Base-by-base conservation (phyloP, 2,329 filamentous ascomycete species). In the Lojkania enalia region DNA sequence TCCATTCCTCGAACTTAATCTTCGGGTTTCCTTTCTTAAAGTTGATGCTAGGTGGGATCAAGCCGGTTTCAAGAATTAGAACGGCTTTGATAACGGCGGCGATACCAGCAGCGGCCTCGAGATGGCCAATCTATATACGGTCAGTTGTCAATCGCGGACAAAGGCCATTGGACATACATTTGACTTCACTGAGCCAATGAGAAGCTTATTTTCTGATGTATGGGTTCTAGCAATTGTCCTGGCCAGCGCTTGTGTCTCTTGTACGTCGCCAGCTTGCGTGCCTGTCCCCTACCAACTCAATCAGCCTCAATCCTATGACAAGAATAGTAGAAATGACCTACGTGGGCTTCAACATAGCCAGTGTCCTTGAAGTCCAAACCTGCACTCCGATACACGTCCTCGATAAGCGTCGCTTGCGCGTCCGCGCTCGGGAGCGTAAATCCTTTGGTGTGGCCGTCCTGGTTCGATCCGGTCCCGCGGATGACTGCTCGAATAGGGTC, bases 121-220 rank as follows among this genome's bases (percentile, higher is more conserved):
- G 20, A 39, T 61, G 58, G 9, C 58, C 58, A 14, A 61, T 2
- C 48, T 46, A 33, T 60, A 54, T 3, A 80, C 79, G 2, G 75
- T 78, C 33, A 75, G 73, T 1, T 80, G 83, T 3, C 81, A 81
- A 12, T n/a, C n/a, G n/a, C n/a, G 51, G 49, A 6, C 80, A 80
- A 51, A 84, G 53, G 4, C 43, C 47, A 19, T 57, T 48, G 16
- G 52, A 27, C 7, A 27, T n/a, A 27, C 25, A 36, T 72, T 68
- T 64, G 54, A 72, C 71, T 35, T 52, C n/a, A 49, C 13, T 20
- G 48, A 23, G 3, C 36, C 33, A 18, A 49, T 35, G 15, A 36
- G 25, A 4, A 49, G n/a, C 14, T 12, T 12, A 11, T 41, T 27
- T 12, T 5, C 38, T 14, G 53, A 27, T 55, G 46, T 5, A 5